Evolutionary conservation across 768 basidiomycete genomes (phyloP), one percentile per base, ranked within the genome.

Genomic region (Boletus sp.): DNA sequence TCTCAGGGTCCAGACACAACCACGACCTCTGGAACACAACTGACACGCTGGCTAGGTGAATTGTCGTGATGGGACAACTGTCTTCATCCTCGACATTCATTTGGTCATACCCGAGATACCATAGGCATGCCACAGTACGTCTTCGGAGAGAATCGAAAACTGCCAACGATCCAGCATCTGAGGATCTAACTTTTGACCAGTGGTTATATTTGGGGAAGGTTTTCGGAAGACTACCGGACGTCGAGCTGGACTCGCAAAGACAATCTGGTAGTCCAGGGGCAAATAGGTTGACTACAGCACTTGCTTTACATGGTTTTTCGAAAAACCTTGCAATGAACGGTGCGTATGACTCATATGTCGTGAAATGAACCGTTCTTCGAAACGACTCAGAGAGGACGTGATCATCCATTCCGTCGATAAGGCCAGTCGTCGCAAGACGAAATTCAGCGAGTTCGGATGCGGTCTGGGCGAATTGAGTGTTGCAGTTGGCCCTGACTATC

Each of bases 211-310:
- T 19, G 4, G 50, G 50, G 14, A 66, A 60, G 4, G 11, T 14
- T n/a, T 66, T 61, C 17, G 54, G 1, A 8, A 33, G 8, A 11
- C 59, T 47, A 47, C 64, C 54, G 4, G 64, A 66, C 19, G 61
- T 66, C 11, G 58, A 57, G 6, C 55, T 58, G 21, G 64, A 66
- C 21, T n/a, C 23, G 8, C 19, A 38, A 3, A 65, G 48, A 27
- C 19, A 64, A 40, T 64, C 58, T n/a, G 64, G 65, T 1, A 65
- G 7, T 30, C 64, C 65, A 0, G 59, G 62, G 1, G 62, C 47
- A 33, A 64, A 49, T 7, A 61, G 27, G 30, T 65, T 17, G 23
- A 35, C 27, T 19, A 64, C 10, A 5, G 19, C 46, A 9, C 33
- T 42, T 6, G 32, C 46, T 43, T 34, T 56, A 17, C 50, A 56